These are phyloP conservation scores for Pythium coloratum DNA, from an alignment of 352 stramenopile genomes.

Conservation along the genomic window DNA sequence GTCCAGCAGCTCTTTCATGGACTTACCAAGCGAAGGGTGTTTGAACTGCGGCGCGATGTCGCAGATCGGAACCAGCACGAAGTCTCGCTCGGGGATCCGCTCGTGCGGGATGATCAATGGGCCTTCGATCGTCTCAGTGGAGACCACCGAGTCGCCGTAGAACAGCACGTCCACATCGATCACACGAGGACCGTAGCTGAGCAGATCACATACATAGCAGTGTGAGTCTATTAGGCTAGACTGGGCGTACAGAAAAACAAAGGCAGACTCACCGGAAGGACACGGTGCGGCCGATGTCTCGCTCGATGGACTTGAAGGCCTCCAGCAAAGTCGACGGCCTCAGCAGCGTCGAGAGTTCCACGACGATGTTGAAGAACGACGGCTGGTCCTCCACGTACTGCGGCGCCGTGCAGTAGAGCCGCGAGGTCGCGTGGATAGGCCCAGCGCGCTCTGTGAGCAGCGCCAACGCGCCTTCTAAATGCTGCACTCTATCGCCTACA, in stretches of 20 bases:
- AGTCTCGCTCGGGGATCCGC: constrained; percentile 93
- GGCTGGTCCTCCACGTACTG: constrained; percentile 96
- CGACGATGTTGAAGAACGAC: constrained; percentile 94
- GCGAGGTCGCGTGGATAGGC: constrained; percentile 79
- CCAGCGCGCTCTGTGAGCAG: constrained; percentile 53
- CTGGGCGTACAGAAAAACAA: neutral
- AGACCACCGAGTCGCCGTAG: constrained; percentile 80
- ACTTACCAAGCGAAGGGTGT: constrained; percentile 76
- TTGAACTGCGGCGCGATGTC: constrained; percentile 88
- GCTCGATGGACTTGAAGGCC: constrained; percentile 89
- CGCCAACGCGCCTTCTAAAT: constrained; percentile 62
- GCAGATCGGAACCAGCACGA: constrained; percentile 95
- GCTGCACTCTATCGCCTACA: constrained; percentile 67
- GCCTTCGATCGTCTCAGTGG: constrained; percentile 61
- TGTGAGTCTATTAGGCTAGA: neutral
- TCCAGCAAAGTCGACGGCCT: constrained; percentile 75
- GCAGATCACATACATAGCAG: constrained; percentile 8
- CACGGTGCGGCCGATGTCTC: constrained; percentile 80
- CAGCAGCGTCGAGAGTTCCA: constrained; percentile 85
- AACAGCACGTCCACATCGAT: constrained; percentile 97
- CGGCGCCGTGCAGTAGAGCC: constrained; percentile 90
- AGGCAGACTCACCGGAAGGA: constrained; percentile 41
- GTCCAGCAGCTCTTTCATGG: constrained; percentile 71
- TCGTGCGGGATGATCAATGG: constrained; percentile 94
- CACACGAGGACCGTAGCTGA: constrained; percentile 89